Evolutionary conservation across 2,329 filamentous ascomycete genomes (phyloP).

Genomic region (Trichoderma endophyticum): DNA sequence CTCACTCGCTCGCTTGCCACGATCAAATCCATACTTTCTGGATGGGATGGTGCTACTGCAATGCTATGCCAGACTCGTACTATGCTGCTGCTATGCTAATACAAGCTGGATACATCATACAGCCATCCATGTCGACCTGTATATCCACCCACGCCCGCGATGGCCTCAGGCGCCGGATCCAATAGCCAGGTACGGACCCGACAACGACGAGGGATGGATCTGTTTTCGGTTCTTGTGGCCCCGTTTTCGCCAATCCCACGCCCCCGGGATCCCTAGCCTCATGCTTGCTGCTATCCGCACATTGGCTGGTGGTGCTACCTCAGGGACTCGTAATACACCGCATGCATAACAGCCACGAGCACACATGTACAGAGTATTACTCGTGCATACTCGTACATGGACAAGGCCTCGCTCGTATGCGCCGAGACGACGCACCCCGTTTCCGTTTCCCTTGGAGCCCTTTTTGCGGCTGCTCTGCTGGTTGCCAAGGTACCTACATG

Average conservation of each 20-base stretch:
- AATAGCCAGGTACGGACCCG: conserved; percentile 18
- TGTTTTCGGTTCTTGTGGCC: conserved; percentile 13
- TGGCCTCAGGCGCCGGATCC: conserved; percentile 15
- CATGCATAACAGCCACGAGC: conserved; percentile 16
- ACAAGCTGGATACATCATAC: background rate
- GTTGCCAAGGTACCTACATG: background rate
- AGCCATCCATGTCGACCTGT: background rate
- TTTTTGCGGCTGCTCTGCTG: background rate
- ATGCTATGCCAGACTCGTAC: background rate
- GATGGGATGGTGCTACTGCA: background rate
- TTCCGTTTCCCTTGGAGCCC: background rate
- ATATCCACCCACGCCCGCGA: conserved; percentile 7
- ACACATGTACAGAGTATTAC: background rate
- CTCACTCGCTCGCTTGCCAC: background rate
- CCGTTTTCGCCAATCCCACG: conserved; percentile 16
- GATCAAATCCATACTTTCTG: background rate
- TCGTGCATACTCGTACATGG: background rate
- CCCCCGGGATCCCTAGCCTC: conserved; percentile 16
- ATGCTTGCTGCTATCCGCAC: conserved; percentile 12
- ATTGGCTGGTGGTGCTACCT: background rate
- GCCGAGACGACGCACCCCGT: background rate
- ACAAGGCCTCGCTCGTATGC: conserved; percentile 5
- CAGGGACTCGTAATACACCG: background rate
- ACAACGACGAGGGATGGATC: conserved; percentile 9
- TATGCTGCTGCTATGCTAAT: background rate